Evolutionary conservation across 805 yeast species (phyloP).

Genomic region (Candida alai): DNA sequence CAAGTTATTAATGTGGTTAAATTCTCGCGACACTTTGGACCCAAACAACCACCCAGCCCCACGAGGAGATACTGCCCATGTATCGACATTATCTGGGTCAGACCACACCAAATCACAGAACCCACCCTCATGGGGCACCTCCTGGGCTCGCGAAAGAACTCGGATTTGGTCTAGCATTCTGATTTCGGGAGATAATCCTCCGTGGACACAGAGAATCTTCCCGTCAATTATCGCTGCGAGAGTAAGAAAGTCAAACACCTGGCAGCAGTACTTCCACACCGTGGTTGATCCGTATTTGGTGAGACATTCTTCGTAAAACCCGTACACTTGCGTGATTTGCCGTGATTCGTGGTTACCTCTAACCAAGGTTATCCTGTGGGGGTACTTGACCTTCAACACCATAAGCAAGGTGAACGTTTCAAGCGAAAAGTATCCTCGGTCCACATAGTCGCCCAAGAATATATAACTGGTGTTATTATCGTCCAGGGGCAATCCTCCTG

Average conservation of each 20-base stretch:
- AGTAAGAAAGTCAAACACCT: constrained; percentile 90
- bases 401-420: constrained; percentile 92
- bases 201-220: constrained; percentile 90
- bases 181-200: constrained; percentile 95
- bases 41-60: constrained; percentile 99
- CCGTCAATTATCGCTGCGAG: constrained; percentile 96
- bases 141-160: constrained; percentile 92
- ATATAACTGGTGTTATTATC: constrained; percentile 63
- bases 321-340: constrained; percentile 98
- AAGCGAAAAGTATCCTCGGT: constrained; percentile 92
- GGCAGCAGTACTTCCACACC: constrained; percentile 96
- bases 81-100: constrained; percentile 95
- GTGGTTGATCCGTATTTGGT: constrained; percentile 92
- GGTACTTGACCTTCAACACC: constrained; percentile 89
- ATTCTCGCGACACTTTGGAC: constrained; percentile 87
- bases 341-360: constrained; percentile 98
- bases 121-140: constrained; percentile 98
- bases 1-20: constrained; percentile 90
- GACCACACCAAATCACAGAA: constrained; percentile 97
- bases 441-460: constrained; percentile 94
- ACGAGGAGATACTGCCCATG: constrained; percentile 97
- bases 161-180: constrained; percentile 96
- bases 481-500: constrained; percentile 88
- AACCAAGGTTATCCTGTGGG: constrained; percentile 81
- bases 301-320: constrained; percentile 93